These are phyloP conservation scores for Neurospora africana DNA, from an alignment of 495 filamentous ascomycete genomes.

Conservation along the genomic window DNA sequence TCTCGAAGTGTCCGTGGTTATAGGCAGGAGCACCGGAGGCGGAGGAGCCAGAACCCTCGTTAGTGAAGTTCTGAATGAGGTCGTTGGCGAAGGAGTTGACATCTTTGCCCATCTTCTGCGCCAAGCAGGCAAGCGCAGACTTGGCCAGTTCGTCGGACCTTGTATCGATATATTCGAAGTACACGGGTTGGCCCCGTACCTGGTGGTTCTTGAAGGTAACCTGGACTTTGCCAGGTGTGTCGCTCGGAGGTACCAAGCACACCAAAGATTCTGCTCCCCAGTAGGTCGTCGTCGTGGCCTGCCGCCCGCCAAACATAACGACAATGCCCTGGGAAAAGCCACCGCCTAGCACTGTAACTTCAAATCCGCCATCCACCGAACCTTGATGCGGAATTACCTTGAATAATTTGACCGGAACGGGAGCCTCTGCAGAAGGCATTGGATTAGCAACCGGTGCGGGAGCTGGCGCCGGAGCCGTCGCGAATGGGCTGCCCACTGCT, in stretches of 20 bases:
- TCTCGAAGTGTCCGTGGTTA: constrained; percentile 43
- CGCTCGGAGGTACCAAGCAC: constrained; percentile 68
- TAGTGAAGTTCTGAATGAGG: neutral
- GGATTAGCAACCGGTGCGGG: neutral
- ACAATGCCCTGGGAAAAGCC: constrained; percentile 71
- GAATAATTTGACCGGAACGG: neutral
- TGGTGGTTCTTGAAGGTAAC: constrained; percentile 57
- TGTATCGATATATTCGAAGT: constrained; percentile 74
- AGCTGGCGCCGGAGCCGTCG: neutral
- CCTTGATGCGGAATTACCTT: constrained; percentile 77
- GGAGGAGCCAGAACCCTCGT: constrained; percentile 14
- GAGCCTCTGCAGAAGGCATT: neutral
- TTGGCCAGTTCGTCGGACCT: constrained; percentile 63
- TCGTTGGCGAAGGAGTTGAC: neutral
- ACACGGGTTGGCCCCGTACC: constrained; percentile 25
- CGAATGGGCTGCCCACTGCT: constrained; percentile 34
- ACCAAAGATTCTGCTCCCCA: constrained; percentile 79
- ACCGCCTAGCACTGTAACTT: constrained; percentile 73
- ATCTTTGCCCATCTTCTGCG: constrained; percentile 38
- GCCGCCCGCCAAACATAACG: constrained; percentile 73
- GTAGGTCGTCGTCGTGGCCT: constrained; percentile 69
- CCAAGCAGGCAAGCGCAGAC: constrained; percentile 45
- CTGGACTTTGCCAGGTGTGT: constrained; percentile 56
- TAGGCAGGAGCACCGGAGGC: constrained; percentile 8
- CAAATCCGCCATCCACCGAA: constrained; percentile 68